Evolutionary conservation across 306 rosid genomes (phyloP).

Genomic region (Hippophae rhamnoides): DNA sequence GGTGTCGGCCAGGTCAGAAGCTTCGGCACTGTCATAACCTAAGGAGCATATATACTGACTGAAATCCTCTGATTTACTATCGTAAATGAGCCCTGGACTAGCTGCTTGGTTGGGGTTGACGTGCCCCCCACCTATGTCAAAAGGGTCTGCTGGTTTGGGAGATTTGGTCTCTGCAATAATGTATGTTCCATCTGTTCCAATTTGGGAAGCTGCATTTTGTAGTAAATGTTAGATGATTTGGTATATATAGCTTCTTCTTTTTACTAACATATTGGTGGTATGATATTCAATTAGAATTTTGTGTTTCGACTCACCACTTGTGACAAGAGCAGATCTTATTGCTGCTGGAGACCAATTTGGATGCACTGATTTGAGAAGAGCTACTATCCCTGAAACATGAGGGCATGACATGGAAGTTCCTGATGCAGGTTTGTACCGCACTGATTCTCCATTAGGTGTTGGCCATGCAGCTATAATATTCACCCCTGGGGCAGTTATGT

Average conservation of each 20-base stretch:
- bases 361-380: slow-evolving; percentile 43
- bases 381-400: slow-evolving; percentile 37
- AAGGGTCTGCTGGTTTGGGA: slow-evolving; percentile 33
- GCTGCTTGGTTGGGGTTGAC: slow-evolving; percentile 33
- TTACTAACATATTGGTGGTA: no score
- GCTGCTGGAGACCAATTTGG: slow-evolving; percentile 50
- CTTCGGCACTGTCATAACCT: slow-evolving; percentile 18
- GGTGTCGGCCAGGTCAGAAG: slow-evolving; percentile 14
- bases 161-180: slow-evolving; percentile 24
- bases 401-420: slow-evolving; percentile 63
- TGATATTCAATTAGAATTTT: no score
- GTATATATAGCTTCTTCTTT: no score
- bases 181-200: no score
- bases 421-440: slow-evolving; percentile 39
- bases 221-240: no score
- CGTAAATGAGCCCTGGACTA: slow-evolving; percentile 42
- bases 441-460: slow-evolving; percentile 11
- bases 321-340: slow-evolving; percentile 39
- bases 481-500: slow-evolving; percentile 40
- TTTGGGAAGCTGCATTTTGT: no score
- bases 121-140: slow-evolving; percentile 37
- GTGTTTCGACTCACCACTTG: not conserved
- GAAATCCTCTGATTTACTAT: slow-evolving; percentile 27
- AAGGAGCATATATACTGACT: slow-evolving; percentile 29
- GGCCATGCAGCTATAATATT: slow-evolving; percentile 58